These are phyloP conservation scores for Persicaria maculosa DNA, from an alignment of 148 eudicot genomes.

Conservation along the genomic window DNA sequence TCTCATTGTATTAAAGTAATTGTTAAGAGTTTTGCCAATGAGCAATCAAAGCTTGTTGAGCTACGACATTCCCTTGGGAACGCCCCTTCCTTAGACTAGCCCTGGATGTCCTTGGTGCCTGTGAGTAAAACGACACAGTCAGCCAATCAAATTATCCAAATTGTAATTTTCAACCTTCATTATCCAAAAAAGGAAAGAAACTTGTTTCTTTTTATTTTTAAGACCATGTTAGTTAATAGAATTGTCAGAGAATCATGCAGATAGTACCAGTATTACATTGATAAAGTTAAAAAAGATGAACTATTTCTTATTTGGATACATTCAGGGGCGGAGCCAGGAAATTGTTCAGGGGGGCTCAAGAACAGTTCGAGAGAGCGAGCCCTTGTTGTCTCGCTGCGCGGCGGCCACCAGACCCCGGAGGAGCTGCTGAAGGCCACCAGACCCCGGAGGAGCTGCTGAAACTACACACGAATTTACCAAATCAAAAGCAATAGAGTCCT, in stretches of 20 bases:
- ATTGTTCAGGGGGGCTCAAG: no score
- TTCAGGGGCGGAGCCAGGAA: no score
- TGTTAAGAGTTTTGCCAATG: conserved; percentile 89
- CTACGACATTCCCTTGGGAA: conserved; percentile 64
- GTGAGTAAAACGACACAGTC: conserved; percentile 9
- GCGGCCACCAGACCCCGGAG: no score
- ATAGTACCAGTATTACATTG: neutral
- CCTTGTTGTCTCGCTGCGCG: no score
- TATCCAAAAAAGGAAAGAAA: conserved; percentile 3
- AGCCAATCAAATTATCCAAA: neutral
- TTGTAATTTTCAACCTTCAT: neutral
- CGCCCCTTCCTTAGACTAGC: conserved; percentile 68
- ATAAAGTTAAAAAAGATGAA: neutral
- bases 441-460: no score
- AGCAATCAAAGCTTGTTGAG: conserved; percentile 79
- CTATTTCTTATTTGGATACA: conserved; percentile 46
- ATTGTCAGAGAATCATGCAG: no score
- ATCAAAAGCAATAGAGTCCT: no score
- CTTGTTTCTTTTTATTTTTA: neutral
- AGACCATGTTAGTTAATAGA: no score
- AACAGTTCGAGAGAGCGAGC: no score
- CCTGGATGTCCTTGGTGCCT: conserved; percentile 88
- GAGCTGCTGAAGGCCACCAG: no score
- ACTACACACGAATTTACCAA: no score
- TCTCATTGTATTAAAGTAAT: conserved; percentile 55